Evolutionary conservation across 1,284 basidiomycete genomes (phyloP).

Genomic region (Ganoderma multipileum): DNA sequence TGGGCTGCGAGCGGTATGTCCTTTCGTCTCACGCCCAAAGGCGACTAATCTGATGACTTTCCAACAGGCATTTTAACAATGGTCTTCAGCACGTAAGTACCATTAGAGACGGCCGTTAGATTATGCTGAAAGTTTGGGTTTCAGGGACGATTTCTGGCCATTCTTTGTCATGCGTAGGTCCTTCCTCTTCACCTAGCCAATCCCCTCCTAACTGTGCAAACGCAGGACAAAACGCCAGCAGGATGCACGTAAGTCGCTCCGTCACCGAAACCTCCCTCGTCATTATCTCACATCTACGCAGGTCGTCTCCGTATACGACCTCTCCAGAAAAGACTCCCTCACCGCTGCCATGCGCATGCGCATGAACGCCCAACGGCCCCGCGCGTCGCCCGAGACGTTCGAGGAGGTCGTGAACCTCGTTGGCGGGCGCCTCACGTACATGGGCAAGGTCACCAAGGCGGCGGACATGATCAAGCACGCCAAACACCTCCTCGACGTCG

Average conservation of each 20-base stretch:
- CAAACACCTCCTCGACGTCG: constrained; percentile 65
- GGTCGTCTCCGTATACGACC: constrained; percentile 79
- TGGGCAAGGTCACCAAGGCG: constrained; percentile 68
- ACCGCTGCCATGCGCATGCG: constrained; percentile 67
- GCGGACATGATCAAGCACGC: constrained; percentile 71
- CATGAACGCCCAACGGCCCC: constrained; percentile 36
- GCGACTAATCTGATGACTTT: background rate
- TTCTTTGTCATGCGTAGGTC: constrained; percentile 68
- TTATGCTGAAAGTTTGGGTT: constrained; percentile 25
- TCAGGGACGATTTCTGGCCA: constrained; percentile 82
- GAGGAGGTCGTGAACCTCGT: constrained; percentile 64
- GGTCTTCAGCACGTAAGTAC: constrained; percentile 77
- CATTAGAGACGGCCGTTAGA: background rate
- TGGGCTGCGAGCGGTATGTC: constrained; percentile 81
- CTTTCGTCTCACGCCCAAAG: background rate
- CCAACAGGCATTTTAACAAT: constrained; percentile 74
- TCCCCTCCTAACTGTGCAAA: constrained; percentile 8
- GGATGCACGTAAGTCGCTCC: constrained; percentile 66
- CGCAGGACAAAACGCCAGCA: constrained; percentile 71
- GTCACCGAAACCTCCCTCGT: background rate
- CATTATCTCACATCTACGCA: constrained; percentile 36
- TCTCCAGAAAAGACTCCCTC: constrained; percentile 67
- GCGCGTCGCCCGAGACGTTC: constrained; percentile 44
- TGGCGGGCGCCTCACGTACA: constrained; percentile 81
- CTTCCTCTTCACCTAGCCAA: constrained; percentile 6